phyloP scores from a whole-genome alignment of 768 basidiomycete genomes.

The Lactarius psammicola region DNA sequence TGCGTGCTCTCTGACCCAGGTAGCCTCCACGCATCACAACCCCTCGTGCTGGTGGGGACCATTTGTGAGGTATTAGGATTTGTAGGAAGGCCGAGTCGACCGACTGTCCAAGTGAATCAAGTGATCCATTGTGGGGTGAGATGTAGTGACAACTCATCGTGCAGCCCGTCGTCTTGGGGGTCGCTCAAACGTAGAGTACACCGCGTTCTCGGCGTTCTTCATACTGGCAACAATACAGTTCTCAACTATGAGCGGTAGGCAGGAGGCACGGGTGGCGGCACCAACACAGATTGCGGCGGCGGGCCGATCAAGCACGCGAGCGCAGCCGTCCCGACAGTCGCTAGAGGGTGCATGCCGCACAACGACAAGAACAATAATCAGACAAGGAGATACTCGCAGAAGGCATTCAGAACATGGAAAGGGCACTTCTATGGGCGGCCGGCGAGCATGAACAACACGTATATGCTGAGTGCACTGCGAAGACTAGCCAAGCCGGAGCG shows the following conservation, averaged over 20 bases:
- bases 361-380: background rate
- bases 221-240: conserved; percentile 85
- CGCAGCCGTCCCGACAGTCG: conserved; percentile 71
- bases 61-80: background rate
- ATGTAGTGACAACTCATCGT: conserved; percentile 19
- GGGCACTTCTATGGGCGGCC: too few species aligned
- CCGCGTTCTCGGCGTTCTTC: conserved; percentile 69
- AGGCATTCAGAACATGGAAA: too few species aligned
- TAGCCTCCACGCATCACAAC: conserved; percentile 15
- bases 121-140: conserved; percentile 10
- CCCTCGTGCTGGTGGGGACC: conserved; percentile 11
- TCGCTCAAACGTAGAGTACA: conserved; percentile 40
- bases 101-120: conserved; percentile 33
- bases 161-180: conserved; percentile 11
- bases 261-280: too few species aligned
- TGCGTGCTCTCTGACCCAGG: background rate
- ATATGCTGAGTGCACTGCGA: too few species aligned
- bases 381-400: too few species aligned
- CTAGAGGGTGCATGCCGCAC: conserved; percentile 68
- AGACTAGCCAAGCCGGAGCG: too few species aligned
- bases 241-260: conserved; percentile 56
- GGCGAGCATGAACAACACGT: too few species aligned
- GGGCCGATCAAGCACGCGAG: too few species aligned
- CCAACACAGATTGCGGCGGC: too few species aligned
- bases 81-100: background rate